Conservation (phyloP, 2,329 filamentous ascomycete species). For the Hypomyces rosellus region DNA sequence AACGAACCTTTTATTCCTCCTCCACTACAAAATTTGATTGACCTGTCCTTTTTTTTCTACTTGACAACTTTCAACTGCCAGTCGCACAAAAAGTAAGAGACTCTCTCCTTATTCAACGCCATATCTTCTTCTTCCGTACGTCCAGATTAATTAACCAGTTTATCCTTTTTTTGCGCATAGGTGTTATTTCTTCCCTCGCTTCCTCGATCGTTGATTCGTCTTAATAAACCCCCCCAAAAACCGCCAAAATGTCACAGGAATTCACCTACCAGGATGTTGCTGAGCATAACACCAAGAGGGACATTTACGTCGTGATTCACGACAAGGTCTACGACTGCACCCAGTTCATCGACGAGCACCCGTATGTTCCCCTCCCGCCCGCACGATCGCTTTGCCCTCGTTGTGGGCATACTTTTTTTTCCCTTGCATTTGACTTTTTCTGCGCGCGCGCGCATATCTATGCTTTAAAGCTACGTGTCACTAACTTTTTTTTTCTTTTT, state of each 20-base stretch:
- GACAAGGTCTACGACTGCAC: constrained; percentile 91
- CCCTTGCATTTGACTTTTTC: constrained; percentile 1
- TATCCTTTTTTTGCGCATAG: not conserved
- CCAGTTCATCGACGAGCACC: constrained; percentile 95
- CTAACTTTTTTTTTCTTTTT: not conserved
- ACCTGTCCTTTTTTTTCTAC: too few species aligned
- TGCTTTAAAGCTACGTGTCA: not conserved
- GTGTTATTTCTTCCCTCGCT: not conserved
- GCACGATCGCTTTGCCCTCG: not conserved
- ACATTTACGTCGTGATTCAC: constrained; percentile 85
- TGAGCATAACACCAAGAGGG: constrained; percentile 87
- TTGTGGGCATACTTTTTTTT: not conserved
- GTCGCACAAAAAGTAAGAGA: not conserved
- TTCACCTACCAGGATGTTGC: constrained; percentile 77
- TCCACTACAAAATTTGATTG: too few species aligned
- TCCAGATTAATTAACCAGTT: too few species aligned
- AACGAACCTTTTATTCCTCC: too few species aligned
- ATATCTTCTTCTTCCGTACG: not conserved
- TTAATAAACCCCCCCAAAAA: not conserved
- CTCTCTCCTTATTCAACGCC: not conserved
- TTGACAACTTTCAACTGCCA: not conserved
- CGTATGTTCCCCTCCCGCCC: constrained; percentile 46
- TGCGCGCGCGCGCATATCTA: not conserved
- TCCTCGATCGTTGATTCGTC: not conserved
- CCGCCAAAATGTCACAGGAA: constrained; percentile 34